Evolutionary conservation across 2,329 filamentous ascomycete species (phyloP), one percentile per base, ranked within the genome.

Genomic region (Ophiocordyceps camponoti-rufipedis): DNA sequence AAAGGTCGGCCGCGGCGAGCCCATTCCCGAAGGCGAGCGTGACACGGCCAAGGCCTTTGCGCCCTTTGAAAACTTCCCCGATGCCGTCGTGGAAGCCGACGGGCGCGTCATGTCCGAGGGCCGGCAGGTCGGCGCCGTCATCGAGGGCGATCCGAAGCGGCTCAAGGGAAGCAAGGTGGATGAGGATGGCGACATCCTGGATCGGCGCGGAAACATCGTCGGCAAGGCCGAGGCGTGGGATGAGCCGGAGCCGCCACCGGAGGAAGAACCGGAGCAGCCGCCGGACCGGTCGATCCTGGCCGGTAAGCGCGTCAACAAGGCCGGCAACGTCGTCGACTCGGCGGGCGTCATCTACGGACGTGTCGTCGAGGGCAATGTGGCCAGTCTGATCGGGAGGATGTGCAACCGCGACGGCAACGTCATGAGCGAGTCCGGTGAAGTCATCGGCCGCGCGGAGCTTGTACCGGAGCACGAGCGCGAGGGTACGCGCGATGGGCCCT

Each of bases 361-460:
- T 38, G 70, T 86, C 1, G 60, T 84, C 18, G 78, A 85, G 56
- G 82, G 82, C 13, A 74, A 80, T 48, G 56, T 74, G 33, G 73
- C 74, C 59, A 69, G 72, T 45, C 70, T 85, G 40, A 62, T 76
- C 10, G 81, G 81, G 28, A 76, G 74, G 54, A 80, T 81, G 72
- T 78, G 79, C 54, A 78, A 85, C 58, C 81, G 78, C 59, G 64
- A 83, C 29, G 82, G 82, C 33, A 75, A 82, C 55, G 73, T 85
- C 51, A 75, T 79, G 64, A 82, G 80, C 56, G 81, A 85, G 57
- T 73, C 70, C n/a, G 82, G 82, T 42, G 76, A 82, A 47, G 66
- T 84, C 42, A 71, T 85, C 48, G 81, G 81, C 49, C 72, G 70
- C 47, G 77, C 76, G 42, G 79, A 85, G 54, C 64, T 84, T 28